A percentile compares a stretch with the other conserved stretches of the same genome.
Conservation (phyloP, 768 basidiomycete genomes). For the Infundibulicybe gibba region DNA sequence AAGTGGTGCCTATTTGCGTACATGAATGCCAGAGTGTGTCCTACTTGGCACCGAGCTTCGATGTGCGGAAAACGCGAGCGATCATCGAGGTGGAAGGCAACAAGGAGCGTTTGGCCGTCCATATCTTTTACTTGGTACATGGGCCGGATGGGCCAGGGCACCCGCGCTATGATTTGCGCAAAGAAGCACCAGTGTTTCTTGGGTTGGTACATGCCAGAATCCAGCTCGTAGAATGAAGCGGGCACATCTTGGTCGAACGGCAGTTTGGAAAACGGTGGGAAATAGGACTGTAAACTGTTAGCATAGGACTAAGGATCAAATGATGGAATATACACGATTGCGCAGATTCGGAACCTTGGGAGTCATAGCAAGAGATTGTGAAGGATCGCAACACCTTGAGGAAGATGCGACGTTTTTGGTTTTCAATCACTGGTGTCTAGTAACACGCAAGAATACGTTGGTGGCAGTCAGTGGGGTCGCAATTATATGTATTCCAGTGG, state of each 20-base stretch:
- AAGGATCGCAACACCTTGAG: no score
- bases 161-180: constrained; percentile 18
- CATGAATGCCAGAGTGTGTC: constrained; percentile 23
- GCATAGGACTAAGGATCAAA: no score
- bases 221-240: not conserved
- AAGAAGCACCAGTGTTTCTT: constrained; percentile 27
- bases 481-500: no score
- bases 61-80: constrained; percentile 1
- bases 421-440: no score
- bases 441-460: no score
- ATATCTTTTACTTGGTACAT: constrained; percentile 22
- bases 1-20: constrained; percentile 21
- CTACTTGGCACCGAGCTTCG: constrained; percentile 8
- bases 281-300: not conserved
- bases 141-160: constrained; percentile 13
- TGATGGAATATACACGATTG: no score
- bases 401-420: no score
- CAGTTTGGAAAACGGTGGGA: not conserved
- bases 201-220: constrained; percentile 7
- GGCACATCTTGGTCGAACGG: not conserved
- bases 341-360: no score
- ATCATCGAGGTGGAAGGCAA: constrained; percentile 19
- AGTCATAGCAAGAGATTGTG: no score
- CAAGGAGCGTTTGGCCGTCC: constrained; percentile 12
- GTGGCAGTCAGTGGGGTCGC: no score